Evolutionary conservation across 441 rosid genomes (phyloP), one percentile per base, ranked within the genome.

Genomic region (Aquilaria agallochum): DNA sequence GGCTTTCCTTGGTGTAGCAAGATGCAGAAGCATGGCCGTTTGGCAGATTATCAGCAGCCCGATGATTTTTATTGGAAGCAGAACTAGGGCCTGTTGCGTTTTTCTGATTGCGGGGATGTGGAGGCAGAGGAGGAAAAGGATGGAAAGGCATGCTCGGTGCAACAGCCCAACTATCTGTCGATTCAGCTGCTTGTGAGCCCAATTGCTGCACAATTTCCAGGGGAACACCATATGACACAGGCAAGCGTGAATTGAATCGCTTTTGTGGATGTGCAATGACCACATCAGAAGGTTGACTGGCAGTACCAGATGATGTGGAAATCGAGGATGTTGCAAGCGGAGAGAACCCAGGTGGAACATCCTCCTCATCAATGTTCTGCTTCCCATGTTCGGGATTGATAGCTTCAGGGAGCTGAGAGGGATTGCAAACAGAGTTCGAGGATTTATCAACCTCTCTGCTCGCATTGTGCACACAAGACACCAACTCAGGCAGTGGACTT

Each of bases 71-170:
- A 54, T 60, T 55, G 61, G 74, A 65, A 58, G 15, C 72, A 61
- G 72, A 55, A 59, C 67, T 58, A 67, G 64, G 55, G 44, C 59
- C 45, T 49, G 31, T 15, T 42, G 59, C 58, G 61, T 77, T 81
- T 72, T 76, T 78, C 73, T 60, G 75, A 34, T 65, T 63, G 32
- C 66, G 76, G 63, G 95, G 84, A 63, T 61, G 58, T 58, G 88
- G 86, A 2, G 99, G 99, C 56, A 89, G 68, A 52, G 99, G 99
- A n/a, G 99, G 96, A 73, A 86, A 94, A 27, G 99, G 97, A 63
- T 74, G 76, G 72, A 94, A 94, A 51, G 96, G 90, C 71, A 94
- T 67, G 68, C 97, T 95, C 4, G 98, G 98, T 72, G 95, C 96
- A 65, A 85, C 62, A 40, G 64, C 71, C 96, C 98, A 90, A 69